Evolutionary conservation across 2,329 filamentous ascomycete genomes (phyloP).

Genomic region (Pseudohalonectria lignicola): DNA sequence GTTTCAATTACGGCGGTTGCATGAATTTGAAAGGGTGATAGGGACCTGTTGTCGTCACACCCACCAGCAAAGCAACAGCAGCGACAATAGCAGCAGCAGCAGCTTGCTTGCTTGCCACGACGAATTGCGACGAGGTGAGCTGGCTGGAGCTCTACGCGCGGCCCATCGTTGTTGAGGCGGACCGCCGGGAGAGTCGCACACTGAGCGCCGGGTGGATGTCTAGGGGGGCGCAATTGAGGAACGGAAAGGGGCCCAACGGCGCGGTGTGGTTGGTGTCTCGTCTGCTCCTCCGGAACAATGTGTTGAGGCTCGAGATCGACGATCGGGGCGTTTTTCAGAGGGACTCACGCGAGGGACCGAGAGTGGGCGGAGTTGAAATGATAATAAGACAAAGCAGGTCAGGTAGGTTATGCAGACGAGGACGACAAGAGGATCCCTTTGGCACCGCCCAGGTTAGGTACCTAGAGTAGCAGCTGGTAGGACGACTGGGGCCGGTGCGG

Average conservation of each 20-base stretch:
- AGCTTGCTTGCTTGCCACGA: neutral
- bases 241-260: too few species aligned
- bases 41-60: too few species aligned
- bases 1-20: too few species aligned
- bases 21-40: too few species aligned
- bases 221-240: too few species aligned
- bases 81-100: neutral
- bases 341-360: neutral
- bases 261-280: too few species aligned
- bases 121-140: slow-evolving; percentile 5
- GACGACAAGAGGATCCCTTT: neutral
- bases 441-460: too few species aligned
- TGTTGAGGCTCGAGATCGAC: neutral
- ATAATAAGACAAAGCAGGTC: neutral
- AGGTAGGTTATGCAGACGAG: neutral
- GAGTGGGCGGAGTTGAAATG: neutral
- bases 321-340: neutral
- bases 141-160: too few species aligned
- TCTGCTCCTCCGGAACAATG: too few species aligned
- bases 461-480: neutral
- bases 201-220: neutral
- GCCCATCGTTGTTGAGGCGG: slow-evolving; percentile 1
- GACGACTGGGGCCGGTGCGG: too few species aligned
- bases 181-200: neutral
- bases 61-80: neutral